Evolutionary conservation across 2,329 filamentous ascomycete species (phyloP).

Genomic region (Chaetomium sp.): DNA sequence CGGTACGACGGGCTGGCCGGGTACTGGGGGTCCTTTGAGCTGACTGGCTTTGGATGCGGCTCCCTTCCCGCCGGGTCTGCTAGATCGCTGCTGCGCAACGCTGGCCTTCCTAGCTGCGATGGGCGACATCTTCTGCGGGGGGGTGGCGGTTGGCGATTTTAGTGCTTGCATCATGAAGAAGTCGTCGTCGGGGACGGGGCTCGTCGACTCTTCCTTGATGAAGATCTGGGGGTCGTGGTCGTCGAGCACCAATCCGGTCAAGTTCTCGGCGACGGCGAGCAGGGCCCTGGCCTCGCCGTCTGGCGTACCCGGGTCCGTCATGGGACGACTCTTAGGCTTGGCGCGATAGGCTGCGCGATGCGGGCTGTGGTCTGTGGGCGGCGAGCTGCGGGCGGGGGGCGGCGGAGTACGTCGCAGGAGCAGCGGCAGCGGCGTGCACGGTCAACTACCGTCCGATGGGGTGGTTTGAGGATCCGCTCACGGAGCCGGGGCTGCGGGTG

Average conservation of each 20-base stretch:
- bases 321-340: background rate
- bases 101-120: constrained; percentile 4
- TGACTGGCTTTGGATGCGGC: constrained; percentile 12
- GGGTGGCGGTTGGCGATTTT: constrained; percentile 20
- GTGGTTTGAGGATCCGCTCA: constrained; percentile 15
- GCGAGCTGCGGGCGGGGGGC: background rate
- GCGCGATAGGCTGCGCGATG: background rate
- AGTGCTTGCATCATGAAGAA: constrained; percentile 1
- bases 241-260: constrained; percentile 29
- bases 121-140: constrained; percentile 7
- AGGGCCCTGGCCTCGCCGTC: constrained; percentile 23
- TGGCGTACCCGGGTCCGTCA: constrained; percentile 18
- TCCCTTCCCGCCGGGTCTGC: constrained; percentile 14
- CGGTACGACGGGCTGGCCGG: constrained; percentile 28
- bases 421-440: constrained; percentile 7
- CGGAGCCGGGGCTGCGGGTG: constrained; percentile 2
- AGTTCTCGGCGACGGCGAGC: constrained; percentile 23
- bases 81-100: background rate
- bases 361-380: background rate
- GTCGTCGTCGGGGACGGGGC: constrained; percentile 20
- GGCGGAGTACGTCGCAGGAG: background rate
- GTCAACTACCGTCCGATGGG: constrained; percentile 5
- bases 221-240: constrained; percentile 20
- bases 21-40: constrained; percentile 15
- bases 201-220: constrained; percentile 26